A percentile compares a stretch with the other conserved stretches of the same genome.
These are phyloP conservation scores for Setaria viridis DNA, from an alignment of 202 grass and related monocot genomes.

Conservation along the genomic window DNA sequence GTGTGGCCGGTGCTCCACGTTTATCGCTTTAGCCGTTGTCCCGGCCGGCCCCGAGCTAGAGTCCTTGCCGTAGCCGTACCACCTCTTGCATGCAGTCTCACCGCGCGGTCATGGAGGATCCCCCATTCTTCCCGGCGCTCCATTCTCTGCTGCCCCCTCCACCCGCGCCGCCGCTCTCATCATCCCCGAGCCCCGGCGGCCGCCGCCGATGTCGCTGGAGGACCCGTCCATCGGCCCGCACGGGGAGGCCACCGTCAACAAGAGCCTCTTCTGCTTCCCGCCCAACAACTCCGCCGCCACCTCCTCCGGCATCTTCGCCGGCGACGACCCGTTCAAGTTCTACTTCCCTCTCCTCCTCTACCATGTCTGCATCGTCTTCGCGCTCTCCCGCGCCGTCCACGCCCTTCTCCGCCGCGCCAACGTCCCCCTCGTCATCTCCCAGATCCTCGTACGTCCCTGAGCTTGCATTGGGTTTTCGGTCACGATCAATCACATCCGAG, in stretches of 20 bases:
- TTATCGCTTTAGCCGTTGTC: constrained; percentile 32
- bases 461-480: neutral
- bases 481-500: neutral
- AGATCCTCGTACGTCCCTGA: constrained; percentile 65
- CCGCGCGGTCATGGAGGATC: neutral
- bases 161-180: neutral
- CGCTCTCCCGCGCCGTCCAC: constrained; percentile 54
- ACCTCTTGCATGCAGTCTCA: constrained; percentile 22
- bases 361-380: constrained; percentile 68
- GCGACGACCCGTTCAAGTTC: constrained; percentile 80
- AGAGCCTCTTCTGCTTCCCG: constrained; percentile 64
- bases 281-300: constrained; percentile 43
- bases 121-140: constrained; percentile 7
- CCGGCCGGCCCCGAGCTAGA: neutral
- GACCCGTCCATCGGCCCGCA: neutral
- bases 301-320: constrained; percentile 73
- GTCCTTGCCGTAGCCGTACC: neutral
- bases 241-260: constrained; percentile 25
- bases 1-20: constrained; percentile 38
- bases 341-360: constrained; percentile 77
- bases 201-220: constrained; percentile 44
- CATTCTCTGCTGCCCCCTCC: too few species aligned
- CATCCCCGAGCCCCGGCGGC: neutral
- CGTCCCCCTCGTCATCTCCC: constrained; percentile 76
- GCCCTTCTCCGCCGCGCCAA: constrained; percentile 37